Percentiles rank a stretch among this genome's conserved stretches.
Evolutionary conservation across 331 rosid genomes (phyloP).

Genomic region (Acacia pycnantha): DNA sequence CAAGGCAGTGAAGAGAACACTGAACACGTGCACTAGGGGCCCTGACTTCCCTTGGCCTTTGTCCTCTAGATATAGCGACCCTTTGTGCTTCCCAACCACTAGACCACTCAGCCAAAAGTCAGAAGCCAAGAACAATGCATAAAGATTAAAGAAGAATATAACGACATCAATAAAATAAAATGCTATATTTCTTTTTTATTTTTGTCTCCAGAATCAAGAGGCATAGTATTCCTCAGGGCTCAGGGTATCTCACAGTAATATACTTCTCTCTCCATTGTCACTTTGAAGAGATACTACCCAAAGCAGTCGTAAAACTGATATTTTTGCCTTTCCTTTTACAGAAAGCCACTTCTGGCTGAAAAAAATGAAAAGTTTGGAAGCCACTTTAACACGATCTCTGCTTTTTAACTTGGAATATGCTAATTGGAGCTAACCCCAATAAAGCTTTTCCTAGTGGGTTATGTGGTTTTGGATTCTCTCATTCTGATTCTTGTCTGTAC

Average conservation of each 20-base stretch:
- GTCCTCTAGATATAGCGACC: neutral
- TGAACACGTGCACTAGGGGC: neutral
- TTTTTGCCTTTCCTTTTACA: conserved; percentile 37
- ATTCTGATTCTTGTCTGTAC: neutral
- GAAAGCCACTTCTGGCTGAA: conserved; percentile 24
- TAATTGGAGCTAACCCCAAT: neutral
- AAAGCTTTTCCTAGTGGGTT: neutral
- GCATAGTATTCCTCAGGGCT: neutral
- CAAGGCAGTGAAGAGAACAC: neutral
- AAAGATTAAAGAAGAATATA: neutral
- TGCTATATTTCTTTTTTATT: neutral
- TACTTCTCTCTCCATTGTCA: neutral
- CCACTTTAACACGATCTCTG: conserved; percentile 31
- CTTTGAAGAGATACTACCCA: neutral
- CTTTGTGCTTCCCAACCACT: neutral
- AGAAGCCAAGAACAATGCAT: neutral
- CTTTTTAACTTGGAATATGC: neutral
- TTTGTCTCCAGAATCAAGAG: neutral
- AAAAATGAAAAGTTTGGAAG: conserved; percentile 23
- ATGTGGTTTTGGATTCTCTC: neutral
- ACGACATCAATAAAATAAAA: neutral
- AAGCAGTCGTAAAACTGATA: conserved; percentile 41
- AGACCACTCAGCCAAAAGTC: neutral
- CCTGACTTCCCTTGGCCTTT: neutral
- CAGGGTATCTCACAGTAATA: neutral